A percentile compares a stretch with the other conserved stretches of the same genome.
These are phyloP conservation scores for Lotmaria passim DNA, from an alignment of 208 protist genomes.

Conservation along the genomic window DNA sequence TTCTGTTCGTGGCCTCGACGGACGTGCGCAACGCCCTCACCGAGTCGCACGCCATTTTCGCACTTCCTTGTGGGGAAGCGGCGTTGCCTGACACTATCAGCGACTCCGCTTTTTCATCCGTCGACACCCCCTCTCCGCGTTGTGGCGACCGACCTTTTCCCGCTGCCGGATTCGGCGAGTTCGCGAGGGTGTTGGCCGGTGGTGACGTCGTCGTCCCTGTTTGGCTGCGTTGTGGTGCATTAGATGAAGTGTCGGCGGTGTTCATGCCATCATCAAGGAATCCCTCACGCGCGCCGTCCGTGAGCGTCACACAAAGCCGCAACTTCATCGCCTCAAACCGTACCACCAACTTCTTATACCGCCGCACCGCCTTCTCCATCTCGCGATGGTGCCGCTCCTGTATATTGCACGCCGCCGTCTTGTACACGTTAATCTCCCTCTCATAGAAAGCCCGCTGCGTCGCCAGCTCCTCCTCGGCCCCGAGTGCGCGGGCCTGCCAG, in stretches of 20 bases:
- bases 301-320: slow-evolving; percentile 37
- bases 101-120: not conserved
- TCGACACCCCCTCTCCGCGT: not conserved
- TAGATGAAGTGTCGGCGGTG: too few species aligned
- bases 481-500: slow-evolving; percentile 38
- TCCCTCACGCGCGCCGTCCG: slow-evolving; percentile 1
- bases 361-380: slow-evolving; percentile 24
- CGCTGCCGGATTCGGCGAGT: slow-evolving; percentile 4
- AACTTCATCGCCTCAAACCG: slow-evolving; percentile 48
- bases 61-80: not conserved
- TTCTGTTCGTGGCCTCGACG: slow-evolving; percentile 14
- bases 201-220: not conserved
- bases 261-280: too few species aligned
- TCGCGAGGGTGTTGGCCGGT: slow-evolving; percentile 1
- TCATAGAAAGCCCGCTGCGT: slow-evolving; percentile 48
- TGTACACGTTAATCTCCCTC: slow-evolving; percentile 45
- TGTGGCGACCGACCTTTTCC: not conserved
- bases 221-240: not conserved
- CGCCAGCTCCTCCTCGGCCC: slow-evolving; percentile 37
- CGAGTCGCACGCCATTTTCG: slow-evolving; percentile 23
- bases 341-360: slow-evolving; percentile 37
- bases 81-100: not conserved
- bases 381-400: slow-evolving; percentile 48
- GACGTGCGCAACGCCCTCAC: slow-evolving; percentile 28
- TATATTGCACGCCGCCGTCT: slow-evolving; percentile 44